phyloP scores from a whole-genome alignment of 352 stramenopile species.

The Pythium periplocum region DNA sequence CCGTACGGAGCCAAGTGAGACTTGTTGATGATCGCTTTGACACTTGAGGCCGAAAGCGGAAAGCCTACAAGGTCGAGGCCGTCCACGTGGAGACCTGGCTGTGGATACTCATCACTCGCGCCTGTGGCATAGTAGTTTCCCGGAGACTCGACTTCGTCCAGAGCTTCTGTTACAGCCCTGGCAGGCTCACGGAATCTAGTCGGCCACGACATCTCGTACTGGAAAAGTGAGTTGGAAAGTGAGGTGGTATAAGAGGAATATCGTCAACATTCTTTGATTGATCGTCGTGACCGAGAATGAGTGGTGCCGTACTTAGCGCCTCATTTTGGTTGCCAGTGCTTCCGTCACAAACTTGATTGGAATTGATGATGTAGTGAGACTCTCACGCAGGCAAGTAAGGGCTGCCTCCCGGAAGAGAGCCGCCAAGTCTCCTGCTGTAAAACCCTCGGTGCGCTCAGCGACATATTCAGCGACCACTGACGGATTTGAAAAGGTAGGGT shows the following conservation, averaged over 20 bases:
- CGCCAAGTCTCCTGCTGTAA: slow-evolving; percentile 52
- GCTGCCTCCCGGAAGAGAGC: slow-evolving; percentile 72
- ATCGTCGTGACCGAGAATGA: not conserved
- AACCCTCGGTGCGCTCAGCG: slow-evolving; percentile 41
- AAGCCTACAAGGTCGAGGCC: not conserved
- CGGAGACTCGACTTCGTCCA: too few species aligned
- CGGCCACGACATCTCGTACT: too few species aligned
- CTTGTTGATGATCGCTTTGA: slow-evolving; percentile 1
- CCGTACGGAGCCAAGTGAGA: slow-evolving; percentile 15
- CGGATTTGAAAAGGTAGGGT: slow-evolving; percentile 21
- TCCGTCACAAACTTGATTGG: slow-evolving; percentile 32
- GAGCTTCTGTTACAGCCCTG: too few species aligned
- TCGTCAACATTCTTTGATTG: not conserved
- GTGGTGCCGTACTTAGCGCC: not conserved
- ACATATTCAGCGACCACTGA: slow-evolving; percentile 43
- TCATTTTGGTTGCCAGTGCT: slow-evolving; percentile 9
- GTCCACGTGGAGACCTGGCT: not conserved
- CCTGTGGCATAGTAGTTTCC: too few species aligned
- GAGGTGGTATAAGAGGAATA: too few species aligned
- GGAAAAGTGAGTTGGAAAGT: too few species aligned
- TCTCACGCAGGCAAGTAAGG: slow-evolving; percentile 64
- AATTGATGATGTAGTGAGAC: slow-evolving; percentile 39
- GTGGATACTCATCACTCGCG: too few species aligned
- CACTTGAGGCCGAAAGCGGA: not conserved
- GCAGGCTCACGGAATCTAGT: too few species aligned